Evolutionary conservation across 306 rosid species (phyloP).

Genomic region (Hippophae tibetana): DNA sequence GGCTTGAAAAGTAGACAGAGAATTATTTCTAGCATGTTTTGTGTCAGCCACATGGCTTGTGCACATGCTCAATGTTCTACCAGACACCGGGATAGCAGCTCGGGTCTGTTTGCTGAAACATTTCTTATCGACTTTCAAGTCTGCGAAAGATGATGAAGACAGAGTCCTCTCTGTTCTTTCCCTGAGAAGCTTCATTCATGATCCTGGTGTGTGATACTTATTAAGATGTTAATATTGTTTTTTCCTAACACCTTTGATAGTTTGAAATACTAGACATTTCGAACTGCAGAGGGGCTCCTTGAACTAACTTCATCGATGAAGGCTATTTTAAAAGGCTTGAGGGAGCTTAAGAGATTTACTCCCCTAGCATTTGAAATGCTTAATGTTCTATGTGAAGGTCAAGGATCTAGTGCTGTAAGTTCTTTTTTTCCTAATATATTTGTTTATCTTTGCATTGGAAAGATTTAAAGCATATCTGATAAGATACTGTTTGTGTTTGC

Average conservation of each 20-base stretch:
- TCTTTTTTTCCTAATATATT: conserved; percentile 9
- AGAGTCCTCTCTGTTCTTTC: conserved; percentile 80
- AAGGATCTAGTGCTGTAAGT: conserved; percentile 64
- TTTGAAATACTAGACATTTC: conserved; percentile 18
- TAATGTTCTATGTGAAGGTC: conserved; percentile 49
- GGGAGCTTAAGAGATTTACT: conserved; percentile 71
- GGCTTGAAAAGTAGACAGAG: conserved; percentile 57
- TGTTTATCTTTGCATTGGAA: conserved; percentile 1
- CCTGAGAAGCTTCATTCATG: conserved; percentile 54
- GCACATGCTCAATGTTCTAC: conserved; percentile 64
- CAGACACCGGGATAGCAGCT: conserved; percentile 85
- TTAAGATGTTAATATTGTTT: too few species aligned
- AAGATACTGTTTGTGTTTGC: conserved; percentile 13
- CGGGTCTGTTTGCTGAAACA: conserved; percentile 61
- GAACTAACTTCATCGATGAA: conserved; percentile 45
- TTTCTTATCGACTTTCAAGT: conserved; percentile 51
- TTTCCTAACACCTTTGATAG: too few species aligned
- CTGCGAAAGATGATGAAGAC: conserved; percentile 53
- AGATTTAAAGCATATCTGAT: background rate
- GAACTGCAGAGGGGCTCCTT: conserved; percentile 57
- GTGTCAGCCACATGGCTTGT: conserved; percentile 77
- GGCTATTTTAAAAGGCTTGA: conserved; percentile 55
- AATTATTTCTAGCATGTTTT: conserved; percentile 58
- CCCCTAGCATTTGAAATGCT: conserved; percentile 68
- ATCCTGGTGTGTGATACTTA: conserved; percentile 41